Conservation (phyloP, 768 basidiomycete genomes). For the Mycena crocata region DNA sequence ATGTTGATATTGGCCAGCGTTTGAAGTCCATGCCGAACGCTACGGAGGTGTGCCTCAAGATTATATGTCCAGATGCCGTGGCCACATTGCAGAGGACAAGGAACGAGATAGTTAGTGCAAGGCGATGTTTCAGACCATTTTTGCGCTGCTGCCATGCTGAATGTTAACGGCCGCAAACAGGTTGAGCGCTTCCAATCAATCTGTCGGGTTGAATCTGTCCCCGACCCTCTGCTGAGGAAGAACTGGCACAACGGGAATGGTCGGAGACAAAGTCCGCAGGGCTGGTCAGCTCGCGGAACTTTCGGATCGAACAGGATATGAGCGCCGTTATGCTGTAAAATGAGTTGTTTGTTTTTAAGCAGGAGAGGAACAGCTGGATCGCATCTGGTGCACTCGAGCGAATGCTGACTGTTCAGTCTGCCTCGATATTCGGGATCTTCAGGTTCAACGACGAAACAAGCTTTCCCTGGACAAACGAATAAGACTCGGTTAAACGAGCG, state of each 20-base stretch:
- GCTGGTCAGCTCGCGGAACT: conserved; percentile 15
- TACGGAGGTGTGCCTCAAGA: background rate
- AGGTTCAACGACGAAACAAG: conserved; percentile 7
- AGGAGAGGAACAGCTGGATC: background rate
- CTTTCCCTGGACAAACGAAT: background rate
- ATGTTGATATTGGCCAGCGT: background rate
- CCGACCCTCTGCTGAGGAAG: conserved; percentile 27
- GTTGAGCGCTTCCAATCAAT: conserved; percentile 9
- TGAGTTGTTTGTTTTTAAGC: conserved; percentile 16
- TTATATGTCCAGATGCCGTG: conserved; percentile 11
- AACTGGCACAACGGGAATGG: conserved; percentile 32
- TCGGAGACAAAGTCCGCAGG: conserved; percentile 38
- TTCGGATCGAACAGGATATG: conserved; percentile 35
- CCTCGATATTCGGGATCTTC: background rate
- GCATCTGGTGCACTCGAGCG: conserved; percentile 13
- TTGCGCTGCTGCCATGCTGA: conserved; percentile 5
- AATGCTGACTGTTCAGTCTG: background rate
- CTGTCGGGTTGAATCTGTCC: conserved; percentile 6
- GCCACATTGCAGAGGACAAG: background rate
- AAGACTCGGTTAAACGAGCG: no score
- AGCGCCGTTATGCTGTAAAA: conserved; percentile 35
- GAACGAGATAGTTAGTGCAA: conserved; percentile 11
- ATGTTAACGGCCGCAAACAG: background rate
- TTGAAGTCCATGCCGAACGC: background rate
- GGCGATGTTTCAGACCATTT: background rate